Conservation (phyloP, 2,329 filamentous ascomycete species). For the Cladosporium sp. region DNA sequence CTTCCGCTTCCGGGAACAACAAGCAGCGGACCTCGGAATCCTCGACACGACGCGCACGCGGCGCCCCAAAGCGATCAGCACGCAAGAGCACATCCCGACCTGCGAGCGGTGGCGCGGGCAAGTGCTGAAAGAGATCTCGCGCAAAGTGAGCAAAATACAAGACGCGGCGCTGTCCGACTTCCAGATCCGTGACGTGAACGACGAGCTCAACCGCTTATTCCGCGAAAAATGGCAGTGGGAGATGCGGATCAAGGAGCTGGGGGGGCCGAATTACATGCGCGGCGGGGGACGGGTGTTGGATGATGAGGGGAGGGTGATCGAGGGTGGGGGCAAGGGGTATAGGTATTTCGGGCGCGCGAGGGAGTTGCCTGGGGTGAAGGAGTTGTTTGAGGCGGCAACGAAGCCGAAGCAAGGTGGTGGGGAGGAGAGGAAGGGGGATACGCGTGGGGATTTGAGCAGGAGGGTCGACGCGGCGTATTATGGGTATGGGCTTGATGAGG, state of each 20-base stretch:
- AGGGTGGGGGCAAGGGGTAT: slow-evolving; percentile 79
- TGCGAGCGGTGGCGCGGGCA: slow-evolving; percentile 99
- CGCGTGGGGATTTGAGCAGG: slow-evolving; percentile 64
- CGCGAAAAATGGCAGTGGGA: slow-evolving; percentile 99
- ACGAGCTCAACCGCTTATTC: slow-evolving; percentile 99
- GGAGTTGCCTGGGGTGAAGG: slow-evolving; percentile 92
- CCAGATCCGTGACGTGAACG: slow-evolving; percentile 96
- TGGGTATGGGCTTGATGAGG: slow-evolving; percentile 88
- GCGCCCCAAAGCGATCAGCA: slow-evolving; percentile 85
- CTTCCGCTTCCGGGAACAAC: slow-evolving; percentile 97
- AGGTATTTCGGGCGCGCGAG: slow-evolving; percentile 87
- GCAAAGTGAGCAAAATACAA: slow-evolving; percentile 95
- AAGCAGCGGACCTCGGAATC: slow-evolving; percentile 93
- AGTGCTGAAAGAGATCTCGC: slow-evolving; percentile 92
- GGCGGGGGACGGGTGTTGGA: slow-evolving; percentile 50
- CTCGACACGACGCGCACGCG: slow-evolving; percentile 88
- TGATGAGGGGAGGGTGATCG: slow-evolving; percentile 53
- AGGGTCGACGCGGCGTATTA: slow-evolving; percentile 93
- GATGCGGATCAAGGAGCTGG: slow-evolving; percentile 87
- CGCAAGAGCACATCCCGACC: slow-evolving; percentile 74
- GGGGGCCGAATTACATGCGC: slow-evolving; percentile 97
- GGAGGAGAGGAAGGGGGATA: slow-evolving; percentile 57
- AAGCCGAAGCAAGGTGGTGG: slow-evolving; percentile 45
- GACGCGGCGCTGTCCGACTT: slow-evolving; percentile 88
- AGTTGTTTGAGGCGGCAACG: slow-evolving; percentile 80